Percentiles rank a stretch among this genome's conserved stretches.
These are phyloP conservation scores for Kwoniella heveanensis DNA, from an alignment of 768 basidiomycete species.

Conservation along the genomic window DNA sequence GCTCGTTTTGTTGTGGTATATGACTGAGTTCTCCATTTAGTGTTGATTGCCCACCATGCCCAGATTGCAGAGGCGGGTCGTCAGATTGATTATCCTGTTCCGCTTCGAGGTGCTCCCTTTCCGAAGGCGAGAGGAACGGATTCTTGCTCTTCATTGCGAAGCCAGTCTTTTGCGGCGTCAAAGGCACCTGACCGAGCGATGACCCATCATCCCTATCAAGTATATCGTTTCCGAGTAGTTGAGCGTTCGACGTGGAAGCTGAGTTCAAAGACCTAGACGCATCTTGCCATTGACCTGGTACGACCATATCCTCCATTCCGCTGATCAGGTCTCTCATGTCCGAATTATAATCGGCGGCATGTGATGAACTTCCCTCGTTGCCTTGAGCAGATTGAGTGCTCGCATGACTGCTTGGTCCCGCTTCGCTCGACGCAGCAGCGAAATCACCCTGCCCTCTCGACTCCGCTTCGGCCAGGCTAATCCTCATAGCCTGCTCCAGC, in stretches of 20 bases:
- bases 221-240: not conserved
- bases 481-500: constrained; percentile 46
- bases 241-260: not conserved
- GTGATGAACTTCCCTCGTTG: not conserved
- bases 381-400: not conserved
- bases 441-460: not conserved
- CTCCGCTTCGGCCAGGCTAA: constrained; percentile 42
- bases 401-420: constrained; percentile 22
- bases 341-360: not conserved
- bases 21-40: too few species aligned
- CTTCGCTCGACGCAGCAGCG: constrained; percentile 1
- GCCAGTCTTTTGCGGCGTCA: constrained; percentile 35
- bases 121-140: constrained; percentile 44
- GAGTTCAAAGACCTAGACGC: not conserved
- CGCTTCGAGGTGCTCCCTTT: constrained; percentile 28
- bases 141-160: constrained; percentile 45
- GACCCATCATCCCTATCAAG: constrained; percentile 18
- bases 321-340: constrained; percentile 13
- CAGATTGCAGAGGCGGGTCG: too few species aligned
- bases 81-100: not conserved
- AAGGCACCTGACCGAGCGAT: constrained; percentile 4
- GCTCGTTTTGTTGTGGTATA: too few species aligned
- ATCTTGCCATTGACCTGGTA: constrained; percentile 17
- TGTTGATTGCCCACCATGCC: too few species aligned
- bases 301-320: constrained; percentile 18